Evolutionary conservation across 768 basidiomycete genomes (phyloP), one percentile per base, ranked within the genome.

Genomic region (Kockovaella imperatae): DNA sequence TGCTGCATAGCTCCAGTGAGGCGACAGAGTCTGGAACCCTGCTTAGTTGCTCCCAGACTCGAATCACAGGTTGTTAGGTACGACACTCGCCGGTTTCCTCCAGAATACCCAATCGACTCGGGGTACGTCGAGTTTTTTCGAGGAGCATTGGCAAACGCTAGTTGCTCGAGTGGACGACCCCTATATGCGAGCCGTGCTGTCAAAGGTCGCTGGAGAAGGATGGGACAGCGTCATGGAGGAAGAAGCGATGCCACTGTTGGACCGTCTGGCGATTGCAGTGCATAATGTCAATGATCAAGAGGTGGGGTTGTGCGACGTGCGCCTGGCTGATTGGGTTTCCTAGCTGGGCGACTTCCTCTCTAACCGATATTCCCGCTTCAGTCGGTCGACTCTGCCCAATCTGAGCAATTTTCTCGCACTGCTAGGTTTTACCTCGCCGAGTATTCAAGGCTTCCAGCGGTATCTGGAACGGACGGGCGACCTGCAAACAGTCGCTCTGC

Each of bases 171-270:
- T 68, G 23, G 63, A 65, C 42, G 69, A 71, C 42, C 63, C 65
- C 1, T 71, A 67, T 39, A 50, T 71, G 7, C 56, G 69, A 30
- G 59, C 65, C 3, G 59, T 71, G 14, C 45, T 71, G 14, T 55
- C 54, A 8, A 47, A 59, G 15, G 50, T 64, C 2, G 67, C 62
- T 2, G 64, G 62, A 1, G 59, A 64, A 4, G 53, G 59, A n/a
- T 70, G 69, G 69, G 65, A 65, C 18, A 42, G 46, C 23, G 58
- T 68, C 5, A 32, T 70, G 18, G 52, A 57, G 20, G 69, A 71
- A 42, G 61, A 59, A 26, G 59, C 54, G 0, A 50, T 71, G 4
- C 59, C 57, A 3, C 35, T 71, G 24, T 32, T 69, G 13, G 69
- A 71, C 39, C 47, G 65, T 6, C 49, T 68, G 8, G 59, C 52